Base-by-base conservation (phyloP, 345 rosid genomes). In the Zanthoxylum bungeanum region DNA sequence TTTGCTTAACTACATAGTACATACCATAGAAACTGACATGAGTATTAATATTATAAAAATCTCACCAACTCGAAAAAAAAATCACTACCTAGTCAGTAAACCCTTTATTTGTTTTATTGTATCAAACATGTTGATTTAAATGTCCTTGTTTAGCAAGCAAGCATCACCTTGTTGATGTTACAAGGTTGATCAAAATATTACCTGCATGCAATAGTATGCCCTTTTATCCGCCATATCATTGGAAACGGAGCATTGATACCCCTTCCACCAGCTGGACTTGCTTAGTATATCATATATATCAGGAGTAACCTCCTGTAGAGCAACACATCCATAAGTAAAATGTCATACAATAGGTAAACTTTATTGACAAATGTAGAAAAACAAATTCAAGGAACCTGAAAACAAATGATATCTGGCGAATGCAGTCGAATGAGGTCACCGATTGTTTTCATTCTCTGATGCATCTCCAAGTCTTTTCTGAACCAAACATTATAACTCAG, bases 401-500 rank as follows among this genome's bases (percentile, higher is more conserved):
- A 89, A 77, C 97, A 90, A 64, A 95, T 89, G 50, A 95, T 46
- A 64, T 95, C 92, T 4, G 99, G 99, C 12, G 91, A 92, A 83
- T 95, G 97, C 53, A 84, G 77, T 68, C 86, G 83, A 65, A 95
- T 80, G 57, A 92, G 81, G 47, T 89, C 86, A 17, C 99, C 97
- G 3, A 92, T 78, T 2, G 98, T 91, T 80, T 85, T 84, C 97
- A 92, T 92, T 81, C 99, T 85, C 59, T 55, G 71, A 70, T 78
- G 81, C 81, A 95, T 28, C 82, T 92, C 99, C 77, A 95, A 73
- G 76, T 92, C 98, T 74, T 92, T 98, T 46, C 97, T 85, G 64
- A 95, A 95, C 99, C 99, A 95, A 67, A 95, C 93, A 88, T 95
- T 95, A 81, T 95, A 95, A 82, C 80, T 95, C 86, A 95, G 78